Evolutionary conservation across 2,329 filamentous ascomycete species (phyloP), one percentile per base, ranked within the genome.

Genomic region (Aspergillus brunneoviolaceus): DNA sequence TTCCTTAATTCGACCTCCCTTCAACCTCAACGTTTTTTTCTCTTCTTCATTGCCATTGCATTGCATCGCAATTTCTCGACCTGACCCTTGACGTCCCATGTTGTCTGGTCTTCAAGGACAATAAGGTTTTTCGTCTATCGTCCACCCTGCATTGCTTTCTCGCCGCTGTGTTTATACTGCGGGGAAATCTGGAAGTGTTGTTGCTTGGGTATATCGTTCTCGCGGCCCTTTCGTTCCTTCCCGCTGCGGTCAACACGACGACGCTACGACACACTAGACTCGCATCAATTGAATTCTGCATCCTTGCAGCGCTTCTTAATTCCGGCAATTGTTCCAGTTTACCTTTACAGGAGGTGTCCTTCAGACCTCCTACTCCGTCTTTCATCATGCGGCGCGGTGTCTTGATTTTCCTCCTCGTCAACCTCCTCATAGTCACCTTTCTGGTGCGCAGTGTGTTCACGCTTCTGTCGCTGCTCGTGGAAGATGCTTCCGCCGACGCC

Each of bases 391-490:
- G 85, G 67, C 82, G 82, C 77, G 82, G 83, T 70, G 77, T 86
- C 60, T 69, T 87, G 60, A 80, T 89, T 70, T 89, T 88, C 76
- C 77, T 90, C 57, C 68, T 91, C 60, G 80, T 86, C 73, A 89
- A 89, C 71, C 71, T 89, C 54, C 64, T 87, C 61, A 80, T 91
- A 63, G 75, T 92, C 66, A 80, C 81, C 54, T 84, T 88, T 70
- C 81, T 91, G 42, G 76, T 92, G 33, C 83, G 87, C 76, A 83
- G 81, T 63, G 87, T 91, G 69, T 90, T 86, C 77, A 91, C 88
- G 9, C 82, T 92, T 39, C 82, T 92, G 60, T 85, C 86, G 9
- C 82, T 92, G 11, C 81, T 93, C 49, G 80, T 89, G 67, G 84
- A 89, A 75, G 85, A 89, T 77, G 88, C 87, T 63, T 80, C 84